Evolutionary conservation across 371 early-diverging fungal genomes (phyloP), one percentile per base, ranked within the genome.

Genomic region (Gilbertella persicaria): DNA sequence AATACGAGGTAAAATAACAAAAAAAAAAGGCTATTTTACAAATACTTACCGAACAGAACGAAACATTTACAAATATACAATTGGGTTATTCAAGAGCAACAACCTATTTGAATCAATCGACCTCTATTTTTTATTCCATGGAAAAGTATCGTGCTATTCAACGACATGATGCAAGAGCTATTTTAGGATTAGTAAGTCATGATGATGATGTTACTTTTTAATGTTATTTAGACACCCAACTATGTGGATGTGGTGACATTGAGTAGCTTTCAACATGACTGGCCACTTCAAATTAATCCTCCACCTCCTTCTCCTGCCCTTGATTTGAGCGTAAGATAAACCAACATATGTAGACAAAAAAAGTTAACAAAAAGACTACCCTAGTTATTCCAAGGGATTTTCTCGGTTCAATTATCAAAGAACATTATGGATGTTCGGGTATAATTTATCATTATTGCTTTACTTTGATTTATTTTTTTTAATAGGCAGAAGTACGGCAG

Each of bases 401-500:
- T 74, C 28, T 58, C 60, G 5, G 50, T 74, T 13, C 75, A 74
- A 43, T 52, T 71, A 9, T 42, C 71, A 0, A 61, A 64, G 23
- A 58, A 57, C 1, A 66, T 60, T 13, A 55, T 64, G 37, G 71
- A 71, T 38, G 51, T 74, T 23, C 50, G 58, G 64, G 74, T 68
- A 67, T 5, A 12, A 1, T 14, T 16, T n/a, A n/a, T n/a, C n/a
- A n/a, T n/a, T n/a, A 24, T 20, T 35, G 13, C 26, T 14, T 3
- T 13, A 21, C 37, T 19, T 6, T 24, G n/a, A 3, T 8, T 30
- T 33, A 9, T 1, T 8, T 23, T 14, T 14, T 0, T n/a, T n/a
- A 21, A 45, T 58, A 75, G 71, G 64, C 69, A 6, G 75, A 75
- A 47, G 59, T 69, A 3, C 50, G 69, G 30, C 69, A 71, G 25